A percentile compares a stretch with the other conserved stretches of the same genome.
phyloP scores from a whole-genome alignment of 495 filamentous ascomycete species.

The Penicillium arizonense region DNA sequence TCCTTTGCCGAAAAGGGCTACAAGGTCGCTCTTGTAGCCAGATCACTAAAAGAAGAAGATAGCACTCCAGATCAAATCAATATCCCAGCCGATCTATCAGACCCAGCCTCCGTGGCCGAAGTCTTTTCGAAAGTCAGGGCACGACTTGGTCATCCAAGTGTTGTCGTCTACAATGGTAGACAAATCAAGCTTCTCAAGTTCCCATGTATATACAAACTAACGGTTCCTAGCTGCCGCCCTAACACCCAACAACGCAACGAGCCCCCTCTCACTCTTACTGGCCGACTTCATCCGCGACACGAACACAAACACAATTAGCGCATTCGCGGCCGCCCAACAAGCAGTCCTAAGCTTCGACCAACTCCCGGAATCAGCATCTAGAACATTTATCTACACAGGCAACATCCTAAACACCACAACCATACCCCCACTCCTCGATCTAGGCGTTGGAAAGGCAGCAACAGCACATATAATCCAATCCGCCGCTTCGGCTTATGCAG shows the following conservation, averaged over 20 bases:
- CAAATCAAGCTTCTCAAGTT: no score
- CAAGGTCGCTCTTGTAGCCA: constrained; percentile 39
- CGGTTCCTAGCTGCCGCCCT: not conserved
- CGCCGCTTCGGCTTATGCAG: constrained; percentile 37
- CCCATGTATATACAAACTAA: no score
- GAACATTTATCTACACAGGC: constrained; percentile 50
- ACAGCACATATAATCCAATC: constrained; percentile 42
- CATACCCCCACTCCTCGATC: constrained; percentile 29
- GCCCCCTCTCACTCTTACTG: constrained; percentile 34
- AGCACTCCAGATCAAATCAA: constrained; percentile 33
- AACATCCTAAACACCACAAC: constrained; percentile 40
- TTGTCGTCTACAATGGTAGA: constrained; percentile 52
- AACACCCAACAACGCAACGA: constrained; percentile 13
- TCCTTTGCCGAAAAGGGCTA: constrained; percentile 46
- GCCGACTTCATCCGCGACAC: constrained; percentile 35
- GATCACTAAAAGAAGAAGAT: constrained; percentile 33
- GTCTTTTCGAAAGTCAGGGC: constrained; percentile 39
- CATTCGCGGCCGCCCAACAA: constrained; percentile 44
- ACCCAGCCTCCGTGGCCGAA: constrained; percentile 31
- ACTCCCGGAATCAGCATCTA: constrained; percentile 32
- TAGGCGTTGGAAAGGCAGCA: constrained; percentile 46
- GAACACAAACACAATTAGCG: constrained; percentile 44
- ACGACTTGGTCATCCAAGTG: constrained; percentile 38
- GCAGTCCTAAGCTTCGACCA: constrained; percentile 35
- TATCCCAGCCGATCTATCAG: constrained; percentile 39